Conservation (phyloP, 208 protist genomes). For the Leishmania lainsoni region DNA sequence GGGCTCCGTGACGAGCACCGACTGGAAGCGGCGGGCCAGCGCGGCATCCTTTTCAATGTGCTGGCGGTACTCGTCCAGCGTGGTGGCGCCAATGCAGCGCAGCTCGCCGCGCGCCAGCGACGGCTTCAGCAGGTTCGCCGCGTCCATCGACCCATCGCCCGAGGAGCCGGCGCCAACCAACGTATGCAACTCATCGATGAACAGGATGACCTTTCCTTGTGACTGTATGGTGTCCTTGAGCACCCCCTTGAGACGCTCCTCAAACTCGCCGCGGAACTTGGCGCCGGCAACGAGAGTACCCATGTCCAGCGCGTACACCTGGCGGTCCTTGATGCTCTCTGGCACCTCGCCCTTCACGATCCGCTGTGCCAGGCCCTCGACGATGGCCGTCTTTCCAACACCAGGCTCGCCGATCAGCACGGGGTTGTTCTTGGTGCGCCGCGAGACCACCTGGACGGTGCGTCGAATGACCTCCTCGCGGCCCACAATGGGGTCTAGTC, state of each 20-base stretch:
- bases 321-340: conserved; percentile 85
- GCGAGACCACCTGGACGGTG: conserved; percentile 95
- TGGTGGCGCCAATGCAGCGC: conserved; percentile 98
- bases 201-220: conserved; percentile 98
- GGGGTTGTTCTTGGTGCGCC: conserved; percentile 99
- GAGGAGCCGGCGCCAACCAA: conserved; percentile 96
- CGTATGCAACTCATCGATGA: conserved; percentile 99
- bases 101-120: conserved; percentile 97
- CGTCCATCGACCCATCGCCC: conserved; percentile 96
- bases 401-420: conserved; percentile 98
- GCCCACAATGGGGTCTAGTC: conserved; percentile 99
- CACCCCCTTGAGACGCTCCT: conserved; percentile 99
- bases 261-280: conserved; percentile 99
- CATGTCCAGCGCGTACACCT: conserved; percentile 97
- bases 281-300: conserved; percentile 98
- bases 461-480: conserved; percentile 99
- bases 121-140: conserved; percentile 99
- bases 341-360: conserved; percentile 94
- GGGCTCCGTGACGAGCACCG: conserved; percentile 96
- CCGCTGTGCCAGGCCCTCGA: conserved; percentile 92
- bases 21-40: conserved; percentile 99
- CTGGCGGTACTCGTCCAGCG: conserved; percentile 97
- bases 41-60: conserved; percentile 99
- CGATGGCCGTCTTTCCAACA: conserved; percentile 94
- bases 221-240: conserved; percentile 98